Conservation (phyloP, 768 basidiomycete species). For the Coprinopsis sp. region DNA sequence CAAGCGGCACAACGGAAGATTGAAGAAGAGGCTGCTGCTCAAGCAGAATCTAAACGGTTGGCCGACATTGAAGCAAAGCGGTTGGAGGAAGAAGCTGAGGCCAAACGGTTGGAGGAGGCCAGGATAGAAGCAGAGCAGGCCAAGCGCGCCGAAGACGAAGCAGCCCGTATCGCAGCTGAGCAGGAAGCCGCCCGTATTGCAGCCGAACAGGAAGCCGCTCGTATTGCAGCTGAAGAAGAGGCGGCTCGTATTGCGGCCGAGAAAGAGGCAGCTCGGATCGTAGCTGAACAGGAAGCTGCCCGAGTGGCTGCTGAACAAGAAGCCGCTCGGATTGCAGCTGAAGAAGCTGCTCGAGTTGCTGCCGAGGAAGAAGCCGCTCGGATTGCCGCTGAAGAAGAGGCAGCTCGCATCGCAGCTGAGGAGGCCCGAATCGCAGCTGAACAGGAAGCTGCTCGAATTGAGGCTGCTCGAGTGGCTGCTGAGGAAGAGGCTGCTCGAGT, state of each 20-base stretch:
- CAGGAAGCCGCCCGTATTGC: background rate
- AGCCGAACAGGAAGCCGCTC: background rate
- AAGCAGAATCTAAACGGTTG: too few relatives aligned
- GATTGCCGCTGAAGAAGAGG: background rate
- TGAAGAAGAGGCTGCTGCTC: conserved; percentile 1
- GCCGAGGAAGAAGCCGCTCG: conserved; percentile 2
- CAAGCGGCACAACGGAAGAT: background rate
- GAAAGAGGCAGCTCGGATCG: background rate
- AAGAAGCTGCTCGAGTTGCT: background rate
- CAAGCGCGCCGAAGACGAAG: background rate
- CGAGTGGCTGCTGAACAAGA: background rate
- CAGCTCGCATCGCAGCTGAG: background rate
- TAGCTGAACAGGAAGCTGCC: too few relatives aligned
- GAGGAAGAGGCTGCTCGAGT: background rate
- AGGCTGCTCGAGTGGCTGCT: background rate
- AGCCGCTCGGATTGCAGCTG: background rate
- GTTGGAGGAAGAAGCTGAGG: background rate
- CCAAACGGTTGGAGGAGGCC: too few relatives aligned
- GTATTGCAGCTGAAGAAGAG: background rate
- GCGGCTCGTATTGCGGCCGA: background rate
- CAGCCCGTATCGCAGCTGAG: too few relatives aligned
- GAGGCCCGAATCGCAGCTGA: conserved; percentile 10
- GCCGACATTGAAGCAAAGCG: background rate
- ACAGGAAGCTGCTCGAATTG: conserved; percentile 3
- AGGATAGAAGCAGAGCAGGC: conserved; percentile 8